Base-by-base conservation (phyloP, 371 early-diverging fungal species). In the Mortierella sp. region DNA sequence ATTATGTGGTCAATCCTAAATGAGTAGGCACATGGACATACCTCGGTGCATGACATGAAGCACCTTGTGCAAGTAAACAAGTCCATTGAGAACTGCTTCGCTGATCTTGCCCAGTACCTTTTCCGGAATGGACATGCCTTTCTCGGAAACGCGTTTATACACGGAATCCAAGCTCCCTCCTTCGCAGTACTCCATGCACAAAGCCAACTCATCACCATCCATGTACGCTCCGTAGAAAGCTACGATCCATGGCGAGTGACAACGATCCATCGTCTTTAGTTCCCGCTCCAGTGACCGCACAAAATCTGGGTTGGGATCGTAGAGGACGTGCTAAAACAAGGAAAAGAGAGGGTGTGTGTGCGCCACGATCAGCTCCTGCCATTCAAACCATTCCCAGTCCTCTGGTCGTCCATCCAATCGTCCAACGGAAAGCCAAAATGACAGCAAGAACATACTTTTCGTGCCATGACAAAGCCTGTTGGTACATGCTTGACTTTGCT, bases 121-220 rank as follows among this genome's bases (percentile, higher is more conserved):
- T 62, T 94, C 94, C 23, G 93, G 91, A 73, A 94, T 91, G 14
- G 86, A 66, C 52, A 84, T 88, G 23, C 86, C 83, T 49, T 88
- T 74, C 58, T 85, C 83, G 26, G 84, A 78, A 38, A 91, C 87
- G 21, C 87, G 82, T 78, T 89, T 92, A 65, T 93, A 93, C 23
- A 94, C 90, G 46, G 86, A 87, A 59, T 93, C 93, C 50, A 94
- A 82, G 63, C 92, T 91, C n/a, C 95, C 95, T 12, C 89, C 93
- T 67, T 91, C 91, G 70, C 91, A 90, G 71, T 90, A 96, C 80
- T 98, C 99, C 94, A 98, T 96, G 83, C 96, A 96, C 43, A 98
- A 90, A 14, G 93, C 91, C 19, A 98, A 86, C 45, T 95, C 93
- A 23, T 93, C 92, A 52, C 94, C 95, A 39, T 95, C 94, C 54